A percentile compares a stretch with the other conserved stretches of the same genome.
Evolutionary conservation across 306 rosid genomes (phyloP).

Genomic region (Fagus sylvatica): DNA sequence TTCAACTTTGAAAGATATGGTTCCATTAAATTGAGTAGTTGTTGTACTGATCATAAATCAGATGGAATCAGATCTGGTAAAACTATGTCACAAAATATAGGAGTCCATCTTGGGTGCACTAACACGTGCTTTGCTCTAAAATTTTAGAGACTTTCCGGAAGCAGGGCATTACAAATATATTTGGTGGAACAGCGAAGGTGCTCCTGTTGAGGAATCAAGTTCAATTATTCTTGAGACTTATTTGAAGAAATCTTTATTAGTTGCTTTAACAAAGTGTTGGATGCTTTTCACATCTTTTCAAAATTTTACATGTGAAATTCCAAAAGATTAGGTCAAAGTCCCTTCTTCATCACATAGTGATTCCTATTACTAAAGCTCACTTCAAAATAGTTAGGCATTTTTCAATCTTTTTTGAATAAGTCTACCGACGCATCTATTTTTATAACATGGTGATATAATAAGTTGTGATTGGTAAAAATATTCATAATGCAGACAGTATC

Average conservation of each 20-base stretch:
- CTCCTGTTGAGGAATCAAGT: slow-evolving; percentile 53
- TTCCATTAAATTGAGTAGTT: slow-evolving; percentile 34
- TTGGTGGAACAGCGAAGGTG: slow-evolving; percentile 26
- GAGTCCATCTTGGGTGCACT: slow-evolving; percentile 27
- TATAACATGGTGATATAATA: too few species aligned
- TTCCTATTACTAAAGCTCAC: slow-evolving; percentile 38
- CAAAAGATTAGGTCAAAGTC: slow-evolving; percentile 50
- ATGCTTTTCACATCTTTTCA: slow-evolving; percentile 67
- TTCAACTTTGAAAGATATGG: slow-evolving; percentile 17
- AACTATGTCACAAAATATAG: slow-evolving; percentile 21
- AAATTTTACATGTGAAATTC: slow-evolving; percentile 40
- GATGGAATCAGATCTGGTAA: slow-evolving; percentile 4
- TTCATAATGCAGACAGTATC: too few species aligned
- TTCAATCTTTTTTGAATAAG: slow-evolving; percentile 8
- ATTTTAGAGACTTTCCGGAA: slow-evolving; percentile 25
- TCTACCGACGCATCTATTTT: too few species aligned
- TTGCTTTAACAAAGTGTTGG: slow-evolving; percentile 54
- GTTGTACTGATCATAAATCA: slow-evolving; percentile 27
- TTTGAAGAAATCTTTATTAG: slow-evolving; percentile 43
- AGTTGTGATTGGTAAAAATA: too few species aligned
- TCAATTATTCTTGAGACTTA: slow-evolving; percentile 46
- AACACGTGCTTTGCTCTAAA: slow-evolving; percentile 34
- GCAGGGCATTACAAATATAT: slow-evolving; percentile 25
- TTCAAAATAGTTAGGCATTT: slow-evolving; percentile 36
- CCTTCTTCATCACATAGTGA: slow-evolving; percentile 31